Evolutionary conservation across 208 protist species (phyloP), one percentile per base, ranked within the genome.

Genomic region (Histomonas meleagridis): DNA sequence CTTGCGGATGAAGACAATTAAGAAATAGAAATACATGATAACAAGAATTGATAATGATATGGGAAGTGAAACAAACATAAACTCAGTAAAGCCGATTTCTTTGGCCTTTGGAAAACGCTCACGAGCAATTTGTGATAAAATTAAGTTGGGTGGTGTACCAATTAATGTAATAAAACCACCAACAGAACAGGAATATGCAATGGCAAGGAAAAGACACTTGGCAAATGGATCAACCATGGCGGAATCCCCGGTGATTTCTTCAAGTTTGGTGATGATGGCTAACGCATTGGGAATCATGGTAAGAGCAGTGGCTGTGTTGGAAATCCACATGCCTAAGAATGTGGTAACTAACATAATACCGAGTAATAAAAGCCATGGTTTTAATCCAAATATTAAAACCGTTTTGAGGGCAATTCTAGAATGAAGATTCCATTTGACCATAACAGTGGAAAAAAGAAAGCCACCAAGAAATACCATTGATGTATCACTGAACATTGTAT

Each of bases 61-160:
- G 23, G 60, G 62, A 12, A 92, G 69, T 28, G 92, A 70, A 28
- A 62, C 91, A 28, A 81, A 91, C 14, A 90, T 32, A 72, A 62
- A 91, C 14, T 43, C 21, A 18, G 57, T 70, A 23, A 93, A 90
- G 51, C 51, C 53, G 35, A 90, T 55, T 9, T 32, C 55, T 9
- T 60, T 62, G 46, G 55, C 26, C 18, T n/a, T 51, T 10, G 48
- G 49, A 26, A 93, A 92, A 38, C 57, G 0, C 26, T 62, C 40
- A 48, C 51, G 5, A 40, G 91, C 26, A 16, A 62, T 51, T 69
- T 86, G 65, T 16, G 70, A 14, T 16, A 94, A 76, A 43, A 92
- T 91, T n/a, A 94, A 16, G 86, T 94, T 94, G 40, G 93, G 93
- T n/a, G 90, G 90, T 23, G 93, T 94, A 40, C 93, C 93, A 40